phyloP scores from a whole-genome alignment of 108 stramenopile species.

The Cylindrotheca fusiformis region DNA sequence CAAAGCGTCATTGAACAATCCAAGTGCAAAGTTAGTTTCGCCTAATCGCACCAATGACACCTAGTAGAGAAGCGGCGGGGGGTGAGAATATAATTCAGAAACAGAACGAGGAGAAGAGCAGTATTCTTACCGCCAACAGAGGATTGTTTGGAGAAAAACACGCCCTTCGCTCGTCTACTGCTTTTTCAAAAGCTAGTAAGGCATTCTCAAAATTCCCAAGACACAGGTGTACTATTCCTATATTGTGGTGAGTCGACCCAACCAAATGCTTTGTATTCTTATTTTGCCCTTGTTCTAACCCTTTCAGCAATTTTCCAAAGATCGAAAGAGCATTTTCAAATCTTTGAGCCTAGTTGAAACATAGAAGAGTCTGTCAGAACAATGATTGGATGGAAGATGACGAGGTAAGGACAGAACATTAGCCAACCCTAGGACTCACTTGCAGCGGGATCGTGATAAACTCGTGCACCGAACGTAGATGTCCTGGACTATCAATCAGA shows the following conservation, averaged over 20 bases:
- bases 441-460: constrained; percentile 30
- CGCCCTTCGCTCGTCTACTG: constrained; percentile 26
- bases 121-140: constrained; percentile 26
- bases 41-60: constrained; percentile 37
- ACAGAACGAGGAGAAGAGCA: neutral
- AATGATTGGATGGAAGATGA: too few relatives aligned
- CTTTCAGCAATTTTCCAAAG: constrained; percentile 40
- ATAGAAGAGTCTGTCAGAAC: too few relatives aligned
- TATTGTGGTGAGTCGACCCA: constrained; percentile 51
- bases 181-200: constrained; percentile 30
- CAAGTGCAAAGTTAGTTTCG: constrained; percentile 38
- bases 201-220: constrained; percentile 35
- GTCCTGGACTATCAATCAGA: constrained; percentile 37
- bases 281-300: constrained; percentile 25
- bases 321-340: constrained; percentile 39
- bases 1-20: constrained; percentile 23
- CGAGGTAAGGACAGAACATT: too few relatives aligned
- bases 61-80: too few relatives aligned
- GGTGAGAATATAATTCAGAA: neutral
- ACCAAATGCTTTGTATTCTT: constrained; percentile 19
- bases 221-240: constrained; percentile 43
- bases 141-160: constrained; percentile 36
- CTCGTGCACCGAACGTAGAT: constrained; percentile 44
- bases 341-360: too few relatives aligned
- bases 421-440: too few relatives aligned